A percentile compares a stretch with the other conserved stretches of the same genome.
Evolutionary conservation across 306 rosid species (phyloP).

Genomic region (Malus orientalis): DNA sequence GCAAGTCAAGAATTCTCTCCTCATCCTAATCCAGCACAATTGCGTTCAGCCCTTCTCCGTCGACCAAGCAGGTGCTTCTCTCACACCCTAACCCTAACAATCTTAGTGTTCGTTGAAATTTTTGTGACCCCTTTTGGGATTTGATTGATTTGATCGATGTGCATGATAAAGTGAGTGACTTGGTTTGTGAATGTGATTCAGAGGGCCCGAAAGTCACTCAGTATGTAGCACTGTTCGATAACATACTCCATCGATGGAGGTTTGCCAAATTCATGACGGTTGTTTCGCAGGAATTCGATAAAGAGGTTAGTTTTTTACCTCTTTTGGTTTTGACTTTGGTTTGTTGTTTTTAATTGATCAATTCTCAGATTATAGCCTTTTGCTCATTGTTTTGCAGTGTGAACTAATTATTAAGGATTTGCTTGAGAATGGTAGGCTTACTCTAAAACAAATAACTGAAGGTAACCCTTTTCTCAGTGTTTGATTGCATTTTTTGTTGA

Average conservation of each 20-base stretch:
- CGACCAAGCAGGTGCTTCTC: slow-evolving; percentile 20
- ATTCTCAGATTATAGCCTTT: slow-evolving; percentile 10
- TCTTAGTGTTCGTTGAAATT: background rate
- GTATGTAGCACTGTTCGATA: slow-evolving; percentile 59
- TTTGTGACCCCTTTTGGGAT: background rate
- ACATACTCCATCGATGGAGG: slow-evolving; percentile 69
- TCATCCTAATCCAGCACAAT: slow-evolving; percentile 82
- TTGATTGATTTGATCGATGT: background rate
- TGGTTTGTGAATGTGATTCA: slow-evolving; percentile 2
- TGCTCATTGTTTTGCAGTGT: slow-evolving; percentile 36
- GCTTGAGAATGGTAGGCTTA: slow-evolving; percentile 83
- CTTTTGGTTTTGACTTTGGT: background rate
- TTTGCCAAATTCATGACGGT: slow-evolving; percentile 70
- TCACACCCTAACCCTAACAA: background rate
- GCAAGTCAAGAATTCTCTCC: slow-evolving; percentile 70
- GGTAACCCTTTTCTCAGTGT: slow-evolving; percentile 30
- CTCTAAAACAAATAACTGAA: slow-evolving; percentile 51
- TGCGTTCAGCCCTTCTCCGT: slow-evolving; percentile 59
- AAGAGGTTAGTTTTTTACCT: slow-evolving; percentile 38
- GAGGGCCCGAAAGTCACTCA: slow-evolving; percentile 32
- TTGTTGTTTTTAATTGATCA: slow-evolving; percentile 1
- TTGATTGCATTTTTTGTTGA: background rate
- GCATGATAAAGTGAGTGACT: background rate
- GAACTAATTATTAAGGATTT: slow-evolving; percentile 63
- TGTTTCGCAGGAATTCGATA: slow-evolving; percentile 42